Percentiles rank a stretch among this genome's conserved stretches.
These are phyloP conservation scores for Apiospora pterosperma DNA, from an alignment of 2,329 filamentous ascomycete species.

Conservation along the genomic window DNA sequence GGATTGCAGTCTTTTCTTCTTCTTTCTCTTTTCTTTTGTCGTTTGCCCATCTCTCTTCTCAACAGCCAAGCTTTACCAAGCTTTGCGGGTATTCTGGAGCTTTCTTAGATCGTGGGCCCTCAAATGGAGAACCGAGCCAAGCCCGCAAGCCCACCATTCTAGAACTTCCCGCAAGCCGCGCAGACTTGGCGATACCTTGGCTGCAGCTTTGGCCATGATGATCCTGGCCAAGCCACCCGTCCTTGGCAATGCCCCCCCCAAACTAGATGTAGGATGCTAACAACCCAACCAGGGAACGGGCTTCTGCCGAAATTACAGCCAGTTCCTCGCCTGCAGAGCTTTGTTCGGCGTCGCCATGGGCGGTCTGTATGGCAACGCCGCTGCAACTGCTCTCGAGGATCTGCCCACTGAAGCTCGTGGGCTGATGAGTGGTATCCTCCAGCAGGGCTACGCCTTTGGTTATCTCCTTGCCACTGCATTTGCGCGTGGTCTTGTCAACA, in stretches of 20 bases:
- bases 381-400: constrained; percentile 76
- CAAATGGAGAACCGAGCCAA: constrained; percentile 7
- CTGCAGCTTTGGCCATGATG: constrained; percentile 12
- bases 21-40: constrained; percentile 3
- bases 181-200: constrained; percentile 22
- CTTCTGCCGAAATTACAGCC: constrained; percentile 63
- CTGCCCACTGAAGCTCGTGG: constrained; percentile 65
- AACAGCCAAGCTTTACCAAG: not conserved
- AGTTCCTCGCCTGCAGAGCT: constrained; percentile 72
- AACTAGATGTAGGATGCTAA: not conserved
- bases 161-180: constrained; percentile 11
- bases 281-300: constrained; percentile 51
- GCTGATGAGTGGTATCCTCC: constrained; percentile 71
- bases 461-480: constrained; percentile 62
- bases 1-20: not conserved
- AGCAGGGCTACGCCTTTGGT: constrained; percentile 67
- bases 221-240: not conserved
- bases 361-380: constrained; percentile 74
- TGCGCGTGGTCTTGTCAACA: constrained; percentile 65
- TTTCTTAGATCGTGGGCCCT: not conserved
- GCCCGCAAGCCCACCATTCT: constrained; percentile 8
- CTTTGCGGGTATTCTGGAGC: not conserved
- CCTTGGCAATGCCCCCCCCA: not conserved
- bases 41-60: constrained; percentile 7
- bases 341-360: constrained; percentile 83